Percentiles rank a stretch among this genome's conserved stretches.
phyloP scores from a whole-genome alignment of 495 filamentous ascomycete genomes.

The Cetradonia linearis region DNA sequence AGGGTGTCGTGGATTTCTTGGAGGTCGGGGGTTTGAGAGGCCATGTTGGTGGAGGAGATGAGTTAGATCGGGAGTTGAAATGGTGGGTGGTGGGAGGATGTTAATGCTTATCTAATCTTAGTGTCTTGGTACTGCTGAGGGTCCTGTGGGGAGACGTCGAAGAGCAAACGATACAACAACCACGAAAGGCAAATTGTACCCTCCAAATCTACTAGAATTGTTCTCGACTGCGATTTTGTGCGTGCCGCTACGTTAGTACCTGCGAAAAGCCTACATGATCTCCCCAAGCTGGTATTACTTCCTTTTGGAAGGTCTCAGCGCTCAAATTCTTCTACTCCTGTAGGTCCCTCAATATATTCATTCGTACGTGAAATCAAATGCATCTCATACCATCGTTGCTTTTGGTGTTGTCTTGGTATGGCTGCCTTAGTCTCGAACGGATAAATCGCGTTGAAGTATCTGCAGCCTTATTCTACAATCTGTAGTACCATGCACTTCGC shows the following conservation, averaged over 20 bases:
- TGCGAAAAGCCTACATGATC: not conserved
- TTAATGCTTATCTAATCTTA: slow-evolving; percentile 7
- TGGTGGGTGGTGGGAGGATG: not conserved
- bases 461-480: not conserved
- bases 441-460: not conserved
- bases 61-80: too few relatives aligned
- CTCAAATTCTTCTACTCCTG: not conserved
- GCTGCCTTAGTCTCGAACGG: not conserved
- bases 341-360: not conserved
- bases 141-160: not conserved
- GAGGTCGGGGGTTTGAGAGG: slow-evolving; percentile 40
- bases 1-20: slow-evolving; percentile 74
- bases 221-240: not conserved
- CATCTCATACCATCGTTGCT: not conserved
- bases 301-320: not conserved
- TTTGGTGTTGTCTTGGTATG: not conserved
- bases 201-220: not conserved
- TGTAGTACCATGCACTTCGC: not conserved
- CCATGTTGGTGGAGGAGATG: not conserved
- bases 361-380: not conserved
- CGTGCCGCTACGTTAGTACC: not conserved
- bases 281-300: not conserved
- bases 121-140: not conserved
- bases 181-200: not conserved
- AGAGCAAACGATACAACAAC: not conserved